Evolutionary conservation across 495 filamentous ascomycete species (phyloP).

Genomic region (Neurospora sp.): DNA sequence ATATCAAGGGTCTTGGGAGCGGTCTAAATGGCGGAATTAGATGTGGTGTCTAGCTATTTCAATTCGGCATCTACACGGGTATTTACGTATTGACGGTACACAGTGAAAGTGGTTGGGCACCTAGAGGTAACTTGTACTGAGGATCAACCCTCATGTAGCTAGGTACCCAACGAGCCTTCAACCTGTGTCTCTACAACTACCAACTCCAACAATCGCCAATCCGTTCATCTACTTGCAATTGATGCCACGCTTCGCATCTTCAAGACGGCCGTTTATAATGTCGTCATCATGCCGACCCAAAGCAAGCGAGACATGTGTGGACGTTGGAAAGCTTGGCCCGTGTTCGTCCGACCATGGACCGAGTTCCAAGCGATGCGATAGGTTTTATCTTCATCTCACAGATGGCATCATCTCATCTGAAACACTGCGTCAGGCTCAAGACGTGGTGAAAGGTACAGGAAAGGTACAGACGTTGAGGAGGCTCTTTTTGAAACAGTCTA

Average conservation of each 20-base stretch:
- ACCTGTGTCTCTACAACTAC: neutral
- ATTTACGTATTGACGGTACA: neutral
- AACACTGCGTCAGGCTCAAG: neutral
- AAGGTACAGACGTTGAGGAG: neutral
- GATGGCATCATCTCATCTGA: neutral
- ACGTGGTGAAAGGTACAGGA: neutral
- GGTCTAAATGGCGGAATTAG: neutral
- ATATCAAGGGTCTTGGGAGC: accelerated
- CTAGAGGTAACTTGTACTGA: neutral
- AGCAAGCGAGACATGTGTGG: neutral
- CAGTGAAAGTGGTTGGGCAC: neutral
- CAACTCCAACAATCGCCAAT: neutral
- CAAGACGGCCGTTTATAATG: neutral
- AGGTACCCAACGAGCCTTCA: neutral
- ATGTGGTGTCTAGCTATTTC: neutral
- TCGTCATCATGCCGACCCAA: neutral
- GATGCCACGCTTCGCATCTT: neutral
- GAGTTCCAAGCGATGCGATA: neutral
- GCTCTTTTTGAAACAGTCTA: neutral
- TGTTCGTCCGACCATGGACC: neutral
- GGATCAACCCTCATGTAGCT: neutral
- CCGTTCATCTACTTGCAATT: neutral
- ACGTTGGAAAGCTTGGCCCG: neutral
- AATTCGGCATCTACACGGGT: neutral
- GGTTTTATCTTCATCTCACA: neutral